Conservation (phyloP, 1,284 basidiomycete genomes). For the Rhodotorula sp. region DNA sequence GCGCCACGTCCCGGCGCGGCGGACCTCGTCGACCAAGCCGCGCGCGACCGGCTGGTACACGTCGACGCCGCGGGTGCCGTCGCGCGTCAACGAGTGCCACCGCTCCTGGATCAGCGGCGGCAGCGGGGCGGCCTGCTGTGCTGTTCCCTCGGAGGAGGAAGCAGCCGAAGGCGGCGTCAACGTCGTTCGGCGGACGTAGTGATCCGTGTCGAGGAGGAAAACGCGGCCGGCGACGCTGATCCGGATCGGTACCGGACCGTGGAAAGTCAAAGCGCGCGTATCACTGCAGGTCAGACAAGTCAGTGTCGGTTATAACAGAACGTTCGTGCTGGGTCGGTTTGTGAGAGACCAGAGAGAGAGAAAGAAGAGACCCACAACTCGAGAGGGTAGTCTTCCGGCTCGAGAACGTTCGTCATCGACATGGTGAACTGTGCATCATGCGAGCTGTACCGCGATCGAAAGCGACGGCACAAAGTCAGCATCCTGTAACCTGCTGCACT, state of each 20-base stretch:
- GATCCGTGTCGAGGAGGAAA: constrained; percentile 27
- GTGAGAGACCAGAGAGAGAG: no score
- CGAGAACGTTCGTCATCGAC: neutral
- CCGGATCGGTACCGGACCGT: neutral
- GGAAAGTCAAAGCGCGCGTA: neutral
- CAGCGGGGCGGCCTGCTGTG: neutral
- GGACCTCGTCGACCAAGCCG: neutral
- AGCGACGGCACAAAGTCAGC: no score
- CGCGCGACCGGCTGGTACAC: neutral
- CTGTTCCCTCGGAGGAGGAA: no score
- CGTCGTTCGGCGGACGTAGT: constrained; percentile 17
- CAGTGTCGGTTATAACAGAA: no score
- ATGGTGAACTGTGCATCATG: constrained; percentile 18
- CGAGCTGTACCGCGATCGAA: neutral
- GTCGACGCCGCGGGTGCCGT: constrained; percentile 11
- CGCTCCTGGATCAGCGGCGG: neutral
- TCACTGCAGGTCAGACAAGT: neutral
- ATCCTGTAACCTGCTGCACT: no score
- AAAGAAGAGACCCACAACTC: constrained; percentile 10
- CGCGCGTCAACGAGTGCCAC: constrained; percentile 8
- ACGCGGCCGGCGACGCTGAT: neutral
- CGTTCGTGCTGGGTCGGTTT: no score
- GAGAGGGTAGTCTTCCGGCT: neutral
- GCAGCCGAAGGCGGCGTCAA: neutral
- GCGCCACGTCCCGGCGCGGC: neutral